Evolutionary conservation across 305 asterid species (phyloP).

Genomic region (Rubia peregrina): DNA sequence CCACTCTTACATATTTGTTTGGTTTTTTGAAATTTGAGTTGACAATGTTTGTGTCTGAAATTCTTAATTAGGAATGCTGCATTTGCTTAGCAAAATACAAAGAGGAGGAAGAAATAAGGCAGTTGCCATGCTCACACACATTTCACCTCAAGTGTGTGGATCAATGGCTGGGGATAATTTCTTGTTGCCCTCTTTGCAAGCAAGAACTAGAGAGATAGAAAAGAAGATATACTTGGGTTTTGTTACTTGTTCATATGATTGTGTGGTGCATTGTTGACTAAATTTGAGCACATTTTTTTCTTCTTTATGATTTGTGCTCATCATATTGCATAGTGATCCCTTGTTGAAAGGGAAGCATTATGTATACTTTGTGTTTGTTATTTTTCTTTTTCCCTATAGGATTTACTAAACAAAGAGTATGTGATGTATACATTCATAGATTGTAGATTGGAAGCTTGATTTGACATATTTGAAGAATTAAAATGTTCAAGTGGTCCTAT

Average conservation of each 20-base stretch:
- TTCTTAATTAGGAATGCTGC: constrained; percentile 63
- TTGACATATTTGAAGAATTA: too few species aligned
- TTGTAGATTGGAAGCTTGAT: too few species aligned
- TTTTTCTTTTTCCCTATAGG: too few species aligned
- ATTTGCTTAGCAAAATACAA: constrained; percentile 73
- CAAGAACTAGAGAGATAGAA: constrained; percentile 51
- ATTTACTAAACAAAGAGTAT: too few species aligned
- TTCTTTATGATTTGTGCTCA: neutral
- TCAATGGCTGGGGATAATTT: constrained; percentile 84
- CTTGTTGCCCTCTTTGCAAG: constrained; percentile 56
- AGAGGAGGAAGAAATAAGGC: constrained; percentile 77
- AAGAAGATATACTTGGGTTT: neutral
- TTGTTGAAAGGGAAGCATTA: neutral
- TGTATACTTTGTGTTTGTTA: neutral
- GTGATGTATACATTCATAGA: too few species aligned
- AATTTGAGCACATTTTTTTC: neutral
- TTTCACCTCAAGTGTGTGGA: constrained; percentile 90
- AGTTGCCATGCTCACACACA: constrained; percentile 68
- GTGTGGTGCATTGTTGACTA: neutral
- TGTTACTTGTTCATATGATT: neutral
- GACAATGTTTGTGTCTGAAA: neutral
- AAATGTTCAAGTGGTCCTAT: too few species aligned
- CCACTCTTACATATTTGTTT: neutral
- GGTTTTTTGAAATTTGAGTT: neutral
- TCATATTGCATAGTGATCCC: constrained; percentile 8